A percentile compares a stretch with the other conserved stretches of the same genome.
phyloP scores from a whole-genome alignment of 176 grass and related monocot species.

The Aegilops umbellulata region DNA sequence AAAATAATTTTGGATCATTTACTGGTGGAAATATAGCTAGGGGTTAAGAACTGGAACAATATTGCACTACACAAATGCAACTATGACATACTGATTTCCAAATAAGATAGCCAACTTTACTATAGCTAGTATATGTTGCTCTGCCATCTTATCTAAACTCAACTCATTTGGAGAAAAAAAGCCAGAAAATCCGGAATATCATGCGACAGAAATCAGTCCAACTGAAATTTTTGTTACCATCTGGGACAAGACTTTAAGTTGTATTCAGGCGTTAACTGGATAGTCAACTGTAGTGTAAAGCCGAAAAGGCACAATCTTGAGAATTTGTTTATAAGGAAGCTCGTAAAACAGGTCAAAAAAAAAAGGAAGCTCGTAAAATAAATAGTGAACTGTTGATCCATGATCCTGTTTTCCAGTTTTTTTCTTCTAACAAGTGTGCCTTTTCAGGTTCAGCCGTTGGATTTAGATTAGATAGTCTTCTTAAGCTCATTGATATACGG shows the following conservation, averaged over 20 bases:
- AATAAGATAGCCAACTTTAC: background rate
- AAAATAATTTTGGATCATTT: slow-evolving; percentile 8
- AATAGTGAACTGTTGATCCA: background rate
- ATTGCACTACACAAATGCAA: background rate
- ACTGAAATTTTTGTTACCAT: background rate
- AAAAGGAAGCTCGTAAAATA: background rate
- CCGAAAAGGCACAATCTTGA: background rate
- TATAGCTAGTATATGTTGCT: background rate
- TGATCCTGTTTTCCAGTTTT: background rate
- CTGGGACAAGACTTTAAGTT: background rate
- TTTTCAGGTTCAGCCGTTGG: slow-evolving; percentile 88
- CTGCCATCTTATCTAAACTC: background rate
- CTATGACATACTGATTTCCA: background rate
- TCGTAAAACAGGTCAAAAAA: background rate
- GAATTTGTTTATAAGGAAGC: background rate
- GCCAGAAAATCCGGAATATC: background rate
- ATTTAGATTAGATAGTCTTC: slow-evolving; percentile 96
- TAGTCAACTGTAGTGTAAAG: background rate
- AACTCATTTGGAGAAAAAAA: background rate
- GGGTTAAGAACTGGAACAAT: slow-evolving; percentile 7
- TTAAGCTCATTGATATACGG: slow-evolving; percentile 85
- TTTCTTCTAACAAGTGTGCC: background rate
- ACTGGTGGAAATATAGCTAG: slow-evolving; percentile 4
- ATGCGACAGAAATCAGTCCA: background rate
- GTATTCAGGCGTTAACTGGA: background rate